Base-by-base conservation (phyloP, 2,329 filamentous ascomycete species). In the Fusarium verrucosum region DNA sequence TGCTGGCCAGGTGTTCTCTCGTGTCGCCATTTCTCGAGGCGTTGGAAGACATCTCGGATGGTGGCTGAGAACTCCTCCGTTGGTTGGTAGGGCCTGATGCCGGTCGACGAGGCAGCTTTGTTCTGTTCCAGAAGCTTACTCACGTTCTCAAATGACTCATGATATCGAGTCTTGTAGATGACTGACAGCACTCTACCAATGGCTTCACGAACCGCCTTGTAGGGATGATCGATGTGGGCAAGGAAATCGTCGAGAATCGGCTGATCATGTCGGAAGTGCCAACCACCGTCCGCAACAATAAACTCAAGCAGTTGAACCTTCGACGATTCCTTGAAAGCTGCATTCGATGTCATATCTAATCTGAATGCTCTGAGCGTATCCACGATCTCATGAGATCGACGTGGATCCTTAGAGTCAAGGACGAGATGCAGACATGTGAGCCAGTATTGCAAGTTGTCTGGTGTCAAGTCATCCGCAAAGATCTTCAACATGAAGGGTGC, bases 311-410 rank as follows among this genome's bases (percentile, higher is more conserved):
- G 81, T 66, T 95, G 90, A 16, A 99, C 92, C 80, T 98, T 97
- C 25, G 94, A 96, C 52, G 94, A 97, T 76, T 99, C 96, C 76
- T 99, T 99, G 84, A 99, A 99, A 0, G 95, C 95, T 5, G 96
- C 95, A 74, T 98, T 97, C 0, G 94, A 97, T 7, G 87, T 83
- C 89, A 98, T 94, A 74, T 99, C 95, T 10, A 99, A 83, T 26
- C 92, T 87, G 85, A 98, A 98, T 50, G 89, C 87, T 42, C 90
- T 87, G 19, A 99, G 82, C 77, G 88, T 90, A 65, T 95, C 90
- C 32, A 97, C 86, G 63, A 99, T 84, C 66, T 96, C 94, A 82
- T 91, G 93, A 4, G 89, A 89, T 63, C 94, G 88, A 40, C 96
- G 87, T 13, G 95, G 94, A 76, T 99, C 95, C 72, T 95, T 94